A percentile compares a stretch with the other conserved stretches of the same genome.
phyloP scores from a whole-genome alignment of 495 filamentous ascomycete species.

The Penicillium soppii region DNA sequence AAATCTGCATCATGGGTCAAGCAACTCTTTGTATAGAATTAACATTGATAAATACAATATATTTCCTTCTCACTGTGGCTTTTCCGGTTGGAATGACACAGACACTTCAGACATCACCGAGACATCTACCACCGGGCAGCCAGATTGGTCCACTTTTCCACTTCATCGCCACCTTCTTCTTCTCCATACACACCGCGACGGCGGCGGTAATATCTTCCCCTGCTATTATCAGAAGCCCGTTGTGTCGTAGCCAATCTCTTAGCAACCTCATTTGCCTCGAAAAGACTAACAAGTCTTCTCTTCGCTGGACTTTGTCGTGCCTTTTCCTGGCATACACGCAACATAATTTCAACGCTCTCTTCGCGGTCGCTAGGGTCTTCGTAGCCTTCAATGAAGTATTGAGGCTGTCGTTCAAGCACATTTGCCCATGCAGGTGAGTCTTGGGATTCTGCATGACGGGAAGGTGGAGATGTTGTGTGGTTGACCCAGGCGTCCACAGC shows the following conservation, averaged over 20 bases:
- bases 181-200: no score
- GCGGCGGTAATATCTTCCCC: not conserved
- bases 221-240: not conserved
- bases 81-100: no score
- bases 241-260: slow-evolving; percentile 51
- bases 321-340: slow-evolving; percentile 22
- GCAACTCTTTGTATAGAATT: no score
- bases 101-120: no score
- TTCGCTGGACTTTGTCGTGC: slow-evolving; percentile 28
- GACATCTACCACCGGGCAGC: not conserved
- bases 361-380: not conserved
- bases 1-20: no score
- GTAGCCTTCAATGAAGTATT: slow-evolving; percentile 21
- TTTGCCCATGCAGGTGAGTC: not conserved
- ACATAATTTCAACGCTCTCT: no score
- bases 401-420: not conserved
- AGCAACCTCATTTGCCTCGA: slow-evolving; percentile 72
- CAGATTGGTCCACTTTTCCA: not conserved
- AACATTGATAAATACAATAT: no score
- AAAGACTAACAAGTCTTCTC: slow-evolving; percentile 63
- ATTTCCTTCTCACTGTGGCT: no score
- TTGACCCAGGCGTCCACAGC: slow-evolving; percentile 53
- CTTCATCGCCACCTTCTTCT: no score
- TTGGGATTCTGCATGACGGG: not conserved
- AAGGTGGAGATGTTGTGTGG: slow-evolving; percentile 20